Evolutionary conservation across 2,329 filamentous ascomycete genomes (phyloP).

Genomic region (Fusarium xylarioides): DNA sequence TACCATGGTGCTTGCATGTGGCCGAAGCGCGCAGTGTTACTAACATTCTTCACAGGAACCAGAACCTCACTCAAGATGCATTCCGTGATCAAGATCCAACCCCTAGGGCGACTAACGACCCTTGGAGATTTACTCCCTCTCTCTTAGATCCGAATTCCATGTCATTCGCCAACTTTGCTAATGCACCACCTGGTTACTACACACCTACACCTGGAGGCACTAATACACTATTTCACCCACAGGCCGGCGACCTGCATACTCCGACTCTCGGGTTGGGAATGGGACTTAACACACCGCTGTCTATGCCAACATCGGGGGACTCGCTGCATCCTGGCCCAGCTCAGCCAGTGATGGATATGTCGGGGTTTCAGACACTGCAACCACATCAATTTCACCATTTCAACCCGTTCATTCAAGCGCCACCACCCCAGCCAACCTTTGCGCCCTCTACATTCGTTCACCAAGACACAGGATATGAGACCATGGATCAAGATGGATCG

Average conservation of each 20-base stretch:
- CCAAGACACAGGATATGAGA: conserved; percentile 81
- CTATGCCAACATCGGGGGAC: conserved; percentile 75
- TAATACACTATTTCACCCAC: conserved; percentile 81
- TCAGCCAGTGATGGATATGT: conserved; percentile 66
- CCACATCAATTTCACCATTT: conserved; percentile 72
- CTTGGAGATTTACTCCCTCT: conserved; percentile 88
- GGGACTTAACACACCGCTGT: conserved; percentile 82
- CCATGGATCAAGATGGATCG: conserved; percentile 78
- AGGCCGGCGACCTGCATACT: conserved; percentile 88
- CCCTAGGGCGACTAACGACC: conserved; percentile 80
- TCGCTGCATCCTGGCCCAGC: conserved; percentile 67
- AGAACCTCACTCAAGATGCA: conserved; percentile 41
- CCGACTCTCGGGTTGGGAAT: conserved; percentile 78
- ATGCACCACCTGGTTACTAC: conserved; percentile 84
- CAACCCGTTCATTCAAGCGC: conserved; percentile 74
- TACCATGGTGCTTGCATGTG: neutral
- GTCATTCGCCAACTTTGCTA: conserved; percentile 80
- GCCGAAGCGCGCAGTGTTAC: neutral
- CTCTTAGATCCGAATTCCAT: conserved; percentile 87
- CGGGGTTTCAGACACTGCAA: conserved; percentile 70
- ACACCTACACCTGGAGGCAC: conserved; percentile 85
- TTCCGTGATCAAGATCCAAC: conserved; percentile 82
- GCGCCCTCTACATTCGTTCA: conserved; percentile 84
- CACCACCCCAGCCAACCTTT: conserved; percentile 68
- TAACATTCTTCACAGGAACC: conserved; percentile 33